Evolutionary conservation across 108 stramenopile species (phyloP).

Genomic region (Cyclotella distinguenda): DNA sequence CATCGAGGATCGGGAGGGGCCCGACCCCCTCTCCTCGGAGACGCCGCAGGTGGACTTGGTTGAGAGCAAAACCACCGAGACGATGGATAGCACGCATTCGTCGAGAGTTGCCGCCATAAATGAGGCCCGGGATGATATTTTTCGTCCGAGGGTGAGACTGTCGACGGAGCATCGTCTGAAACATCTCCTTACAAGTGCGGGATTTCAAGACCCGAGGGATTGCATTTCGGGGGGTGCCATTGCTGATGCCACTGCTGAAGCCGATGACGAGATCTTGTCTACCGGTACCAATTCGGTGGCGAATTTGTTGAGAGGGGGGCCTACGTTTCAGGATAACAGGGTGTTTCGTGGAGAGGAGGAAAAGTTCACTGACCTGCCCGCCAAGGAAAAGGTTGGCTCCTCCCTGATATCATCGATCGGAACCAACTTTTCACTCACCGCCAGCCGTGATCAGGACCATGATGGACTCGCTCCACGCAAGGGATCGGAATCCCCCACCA

Average conservation of each 20-base stretch:
- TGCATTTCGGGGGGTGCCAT: neutral
- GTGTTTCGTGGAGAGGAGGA: constrained; percentile 34
- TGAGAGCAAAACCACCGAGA: neutral
- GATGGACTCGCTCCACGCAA: neutral
- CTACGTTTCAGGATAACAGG: constrained; percentile 25
- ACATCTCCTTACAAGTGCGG: constrained; percentile 1
- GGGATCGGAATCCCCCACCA: constrained; percentile 27
- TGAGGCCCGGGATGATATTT: constrained; percentile 23
- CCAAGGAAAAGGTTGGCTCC: constrained; percentile 7
- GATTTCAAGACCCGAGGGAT: neutral
- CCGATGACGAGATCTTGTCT: constrained; percentile 1
- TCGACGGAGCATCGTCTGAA: neutral
- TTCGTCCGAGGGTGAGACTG: constrained; percentile 30
- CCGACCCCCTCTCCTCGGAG: too few species aligned
- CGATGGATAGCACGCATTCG: neutral
- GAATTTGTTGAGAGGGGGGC: constrained; percentile 38
- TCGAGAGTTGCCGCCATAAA: neutral
- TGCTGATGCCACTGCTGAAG: neutral
- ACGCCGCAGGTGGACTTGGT: too few species aligned
- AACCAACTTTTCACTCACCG: constrained; percentile 1
- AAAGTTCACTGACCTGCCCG: too few species aligned
- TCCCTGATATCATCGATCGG: constrained; percentile 9
- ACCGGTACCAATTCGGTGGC: constrained; percentile 32
- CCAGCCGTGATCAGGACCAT: neutral
- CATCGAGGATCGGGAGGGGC: too few species aligned